Evolutionary conservation across 2,329 filamentous ascomycete species (phyloP).

Genomic region (Epichloe brachyelytri): DNA sequence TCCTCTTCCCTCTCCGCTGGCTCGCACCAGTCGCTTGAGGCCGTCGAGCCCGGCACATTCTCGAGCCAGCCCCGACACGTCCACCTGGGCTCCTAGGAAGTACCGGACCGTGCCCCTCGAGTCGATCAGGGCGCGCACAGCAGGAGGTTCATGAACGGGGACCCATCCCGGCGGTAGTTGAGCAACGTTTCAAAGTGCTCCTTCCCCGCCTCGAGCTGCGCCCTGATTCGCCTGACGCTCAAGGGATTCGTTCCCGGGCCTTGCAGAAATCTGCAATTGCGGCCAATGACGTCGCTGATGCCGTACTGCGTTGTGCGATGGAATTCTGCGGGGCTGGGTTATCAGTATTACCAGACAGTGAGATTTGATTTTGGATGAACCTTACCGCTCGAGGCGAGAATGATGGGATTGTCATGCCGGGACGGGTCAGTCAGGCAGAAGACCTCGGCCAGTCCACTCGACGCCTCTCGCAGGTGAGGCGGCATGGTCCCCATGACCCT

Average conservation of each 20-base stretch:
- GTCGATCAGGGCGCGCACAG: conserved; percentile 62
- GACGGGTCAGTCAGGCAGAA: conserved; percentile 68
- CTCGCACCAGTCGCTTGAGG: conserved; percentile 18
- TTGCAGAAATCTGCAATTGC: conserved; percentile 68
- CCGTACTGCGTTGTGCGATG: conserved; percentile 64
- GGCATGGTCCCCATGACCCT: conserved; percentile 56
- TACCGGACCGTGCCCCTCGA: conserved; percentile 53
- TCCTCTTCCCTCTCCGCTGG: not conserved
- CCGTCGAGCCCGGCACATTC: conserved; percentile 53
- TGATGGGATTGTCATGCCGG: conserved; percentile 59
- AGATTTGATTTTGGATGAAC: not conserved
- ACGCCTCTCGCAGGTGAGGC: conserved; percentile 50
- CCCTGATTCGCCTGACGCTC: conserved; percentile 47
- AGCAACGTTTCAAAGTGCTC: conserved; percentile 63
- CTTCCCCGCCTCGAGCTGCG: conserved; percentile 45
- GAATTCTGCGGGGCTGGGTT: conserved; percentile 41
- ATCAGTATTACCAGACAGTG: too few species aligned
- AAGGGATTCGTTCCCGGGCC: conserved; percentile 55
- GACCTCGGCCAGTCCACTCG: conserved; percentile 62
- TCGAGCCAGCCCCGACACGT: conserved; percentile 54
- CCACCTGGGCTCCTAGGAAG: conserved; percentile 57
- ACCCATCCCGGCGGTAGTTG: conserved; percentile 66
- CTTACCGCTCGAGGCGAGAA: conserved; percentile 61
- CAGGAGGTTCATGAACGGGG: conserved; percentile 62
- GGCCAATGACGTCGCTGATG: conserved; percentile 56